These are phyloP conservation scores for Coprinellus aureogranulatus DNA, from an alignment of 768 basidiomycete species.

Conservation along the genomic window DNA sequence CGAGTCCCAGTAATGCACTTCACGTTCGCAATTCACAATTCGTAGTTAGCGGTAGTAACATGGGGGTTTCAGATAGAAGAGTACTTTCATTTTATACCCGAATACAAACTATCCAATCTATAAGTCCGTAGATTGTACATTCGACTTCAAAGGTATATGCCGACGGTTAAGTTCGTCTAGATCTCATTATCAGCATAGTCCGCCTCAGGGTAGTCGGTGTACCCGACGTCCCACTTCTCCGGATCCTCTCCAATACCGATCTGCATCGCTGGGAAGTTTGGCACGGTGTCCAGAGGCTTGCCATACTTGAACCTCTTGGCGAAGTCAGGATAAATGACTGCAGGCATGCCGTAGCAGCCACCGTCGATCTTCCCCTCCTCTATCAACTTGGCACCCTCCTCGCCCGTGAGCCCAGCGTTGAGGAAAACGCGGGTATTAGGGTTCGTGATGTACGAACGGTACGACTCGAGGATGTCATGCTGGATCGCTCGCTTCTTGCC, in stretches of 20 bases:
- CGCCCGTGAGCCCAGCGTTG: conserved; percentile 14
- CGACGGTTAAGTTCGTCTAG: no score
- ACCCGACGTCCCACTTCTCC: conserved; percentile 20
- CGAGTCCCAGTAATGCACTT: no score
- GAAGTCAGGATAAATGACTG: conserved; percentile 39
- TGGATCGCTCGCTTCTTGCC: conserved; percentile 16
- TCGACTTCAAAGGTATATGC: no score
- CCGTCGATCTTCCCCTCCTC: conserved; percentile 32
- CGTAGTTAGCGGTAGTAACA: no score
- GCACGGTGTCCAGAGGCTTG: conserved; percentile 21
- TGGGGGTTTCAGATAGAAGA: no score
- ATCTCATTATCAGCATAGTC: no score
- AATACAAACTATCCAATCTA: no score
- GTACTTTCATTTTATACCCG: no score
- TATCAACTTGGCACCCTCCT: conserved; percentile 37
- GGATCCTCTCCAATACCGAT: no score
- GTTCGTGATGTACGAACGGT: conserved; percentile 16
- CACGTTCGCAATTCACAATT: no score
- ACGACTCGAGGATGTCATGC: conserved; percentile 19
- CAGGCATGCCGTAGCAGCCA: conserved; percentile 34
- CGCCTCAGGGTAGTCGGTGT: conserved; percentile 28
- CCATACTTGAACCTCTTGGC: conserved; percentile 28
- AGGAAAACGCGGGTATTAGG: conserved; percentile 15
- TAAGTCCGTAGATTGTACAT: no score
- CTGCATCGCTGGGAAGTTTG: conserved; percentile 22